Conservation (phyloP, 202 grass and related monocot species). For the Dendrocalamus latiflorus region DNA sequence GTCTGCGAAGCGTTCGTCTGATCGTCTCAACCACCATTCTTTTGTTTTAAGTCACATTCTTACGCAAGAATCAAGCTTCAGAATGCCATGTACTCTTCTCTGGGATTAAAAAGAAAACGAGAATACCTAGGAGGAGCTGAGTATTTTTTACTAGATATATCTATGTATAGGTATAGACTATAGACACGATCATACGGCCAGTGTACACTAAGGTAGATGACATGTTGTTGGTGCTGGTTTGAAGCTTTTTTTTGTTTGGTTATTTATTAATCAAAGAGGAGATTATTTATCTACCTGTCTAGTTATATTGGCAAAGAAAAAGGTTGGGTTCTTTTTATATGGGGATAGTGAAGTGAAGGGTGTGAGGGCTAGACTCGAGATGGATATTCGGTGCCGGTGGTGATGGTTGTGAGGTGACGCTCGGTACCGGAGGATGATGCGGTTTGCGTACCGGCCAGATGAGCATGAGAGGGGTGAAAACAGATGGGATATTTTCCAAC, state of each 20-base stretch:
- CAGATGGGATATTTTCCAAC: rapidly evolving
- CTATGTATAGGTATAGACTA: not conserved
- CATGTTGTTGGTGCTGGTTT: not conserved
- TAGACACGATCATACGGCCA: not conserved
- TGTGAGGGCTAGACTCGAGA: not conserved
- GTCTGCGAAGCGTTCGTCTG: not conserved
- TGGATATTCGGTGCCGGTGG: not conserved
- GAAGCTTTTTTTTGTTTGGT: not conserved
- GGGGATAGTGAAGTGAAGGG: not conserved
- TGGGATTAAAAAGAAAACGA: not conserved
- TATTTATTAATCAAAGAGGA: not conserved
- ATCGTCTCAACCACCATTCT: not conserved
- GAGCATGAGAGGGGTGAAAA: too few species aligned
- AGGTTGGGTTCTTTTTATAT: not conserved
- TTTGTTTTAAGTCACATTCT: not conserved
- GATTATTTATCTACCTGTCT: not conserved
- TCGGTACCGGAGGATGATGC: conserved; percentile 28
- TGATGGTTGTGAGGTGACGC: not conserved
- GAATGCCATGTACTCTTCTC: not conserved
- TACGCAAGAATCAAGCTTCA: not conserved
- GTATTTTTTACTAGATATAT: not conserved
- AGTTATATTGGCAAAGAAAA: not conserved
- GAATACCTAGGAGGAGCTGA: not conserved
- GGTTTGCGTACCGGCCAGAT: not conserved
- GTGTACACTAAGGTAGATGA: not conserved